Base-by-base conservation (phyloP, 441 rosid species). In the Euphorbia corollata region DNA sequence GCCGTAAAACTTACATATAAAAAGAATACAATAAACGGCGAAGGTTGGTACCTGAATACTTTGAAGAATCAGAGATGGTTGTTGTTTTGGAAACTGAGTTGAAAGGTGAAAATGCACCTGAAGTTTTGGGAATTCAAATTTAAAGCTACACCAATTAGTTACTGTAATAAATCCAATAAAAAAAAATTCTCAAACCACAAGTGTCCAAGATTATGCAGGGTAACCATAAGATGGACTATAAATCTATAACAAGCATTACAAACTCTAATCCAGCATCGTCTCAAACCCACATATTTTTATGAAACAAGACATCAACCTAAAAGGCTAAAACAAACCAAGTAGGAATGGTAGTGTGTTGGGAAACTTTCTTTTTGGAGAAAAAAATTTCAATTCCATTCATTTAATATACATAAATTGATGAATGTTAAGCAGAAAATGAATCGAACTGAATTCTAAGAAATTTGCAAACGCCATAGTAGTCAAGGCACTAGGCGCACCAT, bases 31-130 rank as follows among this genome's bases (percentile, higher is more conserved):
- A 8, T 41, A 9, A 41, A 38, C 19, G 30, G 30, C 8, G 5
- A 57, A 39, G 24, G 27, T 36, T 64, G 73, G 75, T 61, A 92
- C 98, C 96, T 87, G 91, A 66, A 82, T 81, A 82, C 99, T 93
- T 72, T 87, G 96, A 66, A 93, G 88, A 79, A 85, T 74, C 71
- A 93, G 69, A 73, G 80, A 73, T 47, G 99, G 96, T 70, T 82
- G 97, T 67, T 87, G 90, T 81, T 85, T 93, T 6, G 97, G 99
- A 79, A 89, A 91, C 75, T 83, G 93, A 60, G 88, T 76, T 78
- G 93, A 69, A 67, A 93, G 67, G 65, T 72, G 71, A 75, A 93
- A 61, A 74, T 87, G 86, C 67, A 87, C 93, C 99, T 91, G 81
- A 69, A 73, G 41, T 64, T 63, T 70, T 9, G 70, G 59, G 30